Evolutionary conservation across 495 filamentous ascomycete species (phyloP).

Genomic region (Tirmania nivea): DNA sequence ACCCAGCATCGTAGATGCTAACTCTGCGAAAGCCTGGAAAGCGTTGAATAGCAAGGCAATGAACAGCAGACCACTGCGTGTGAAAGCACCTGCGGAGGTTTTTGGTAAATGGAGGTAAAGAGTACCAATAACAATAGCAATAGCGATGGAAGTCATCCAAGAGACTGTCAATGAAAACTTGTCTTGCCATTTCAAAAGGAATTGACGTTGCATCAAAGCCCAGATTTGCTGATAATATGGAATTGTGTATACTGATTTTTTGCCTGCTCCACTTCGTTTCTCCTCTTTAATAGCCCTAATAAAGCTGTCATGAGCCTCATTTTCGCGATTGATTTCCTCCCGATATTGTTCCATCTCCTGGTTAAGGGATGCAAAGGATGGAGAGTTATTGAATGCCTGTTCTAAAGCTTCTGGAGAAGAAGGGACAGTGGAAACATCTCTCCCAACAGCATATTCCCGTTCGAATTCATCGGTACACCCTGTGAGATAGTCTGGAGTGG

Average conservation of each 20-base stretch:
- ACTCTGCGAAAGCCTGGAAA: slow-evolving; percentile 55
- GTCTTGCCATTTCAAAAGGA: slow-evolving; percentile 66
- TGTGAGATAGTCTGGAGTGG: slow-evolving; percentile 69
- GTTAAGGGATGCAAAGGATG: slow-evolving; percentile 31
- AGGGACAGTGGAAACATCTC: slow-evolving; percentile 39
- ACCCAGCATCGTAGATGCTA: slow-evolving; percentile 49
- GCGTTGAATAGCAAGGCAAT: slow-evolving; percentile 57
- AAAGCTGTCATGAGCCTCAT: slow-evolving; percentile 51
- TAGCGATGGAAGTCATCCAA: slow-evolving; percentile 52
- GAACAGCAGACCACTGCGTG: slow-evolving; percentile 55
- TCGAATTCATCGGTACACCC: slow-evolving; percentile 68
- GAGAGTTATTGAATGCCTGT: slow-evolving; percentile 45
- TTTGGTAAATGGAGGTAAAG: slow-evolving; percentile 48
- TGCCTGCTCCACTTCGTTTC: slow-evolving; percentile 44
- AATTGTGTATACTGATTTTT: slow-evolving; percentile 57
- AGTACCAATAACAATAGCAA: slow-evolving; percentile 58
- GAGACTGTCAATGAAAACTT: slow-evolving; percentile 51
- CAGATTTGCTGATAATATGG: slow-evolving; percentile 60
- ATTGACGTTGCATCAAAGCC: slow-evolving; percentile 65
- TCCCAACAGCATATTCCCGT: slow-evolving; percentile 47
- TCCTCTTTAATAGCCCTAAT: slow-evolving; percentile 50
- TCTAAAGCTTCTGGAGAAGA: slow-evolving; percentile 40
- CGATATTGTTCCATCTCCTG: slow-evolving; percentile 50
- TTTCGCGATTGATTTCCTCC: slow-evolving; percentile 33
- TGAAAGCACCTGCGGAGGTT: slow-evolving; percentile 50